A percentile compares a stretch with the other conserved stretches of the same genome.
Evolutionary conservation across 1,284 basidiomycete species (phyloP).

Genomic region (Malassezia slooffiae): DNA sequence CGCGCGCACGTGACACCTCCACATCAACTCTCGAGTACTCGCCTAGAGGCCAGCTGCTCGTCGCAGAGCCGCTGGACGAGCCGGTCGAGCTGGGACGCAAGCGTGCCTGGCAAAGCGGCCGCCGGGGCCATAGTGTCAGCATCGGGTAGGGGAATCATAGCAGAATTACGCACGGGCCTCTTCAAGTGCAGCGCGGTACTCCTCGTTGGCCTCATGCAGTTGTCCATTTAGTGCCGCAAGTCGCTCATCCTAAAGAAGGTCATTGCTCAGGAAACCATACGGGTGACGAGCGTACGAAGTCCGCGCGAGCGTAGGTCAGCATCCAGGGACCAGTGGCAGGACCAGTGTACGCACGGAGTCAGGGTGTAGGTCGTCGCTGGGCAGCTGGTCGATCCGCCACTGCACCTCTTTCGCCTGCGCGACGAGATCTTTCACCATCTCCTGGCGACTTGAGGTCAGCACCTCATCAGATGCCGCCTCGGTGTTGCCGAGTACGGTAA

Average conservation of each 20-base stretch:
- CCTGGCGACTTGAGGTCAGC: conserved; percentile 15
- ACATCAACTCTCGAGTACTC: neutral
- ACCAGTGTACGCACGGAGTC: no score
- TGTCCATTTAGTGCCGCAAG: conserved; percentile 8
- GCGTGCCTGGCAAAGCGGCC: conserved; percentile 2
- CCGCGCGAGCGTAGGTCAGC: no score
- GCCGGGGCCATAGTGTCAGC: neutral
- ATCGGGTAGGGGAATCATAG: neutral
- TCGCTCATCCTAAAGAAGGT: neutral
- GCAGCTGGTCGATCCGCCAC: conserved; percentile 19
- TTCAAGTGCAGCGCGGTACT: conserved; percentile 15
- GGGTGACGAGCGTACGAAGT: neutral
- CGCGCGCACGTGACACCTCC: conserved; percentile 11
- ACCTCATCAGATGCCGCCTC: conserved; percentile 21
- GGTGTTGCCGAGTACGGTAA: conserved; percentile 25
- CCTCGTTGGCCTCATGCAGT: conserved; percentile 14
- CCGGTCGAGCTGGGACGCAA: conserved; percentile 1
- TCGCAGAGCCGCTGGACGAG: conserved; percentile 5
- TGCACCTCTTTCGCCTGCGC: conserved; percentile 21
- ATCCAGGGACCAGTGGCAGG: conserved; percentile 4
- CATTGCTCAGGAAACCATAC: neutral
- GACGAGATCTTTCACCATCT: conserved; percentile 25
- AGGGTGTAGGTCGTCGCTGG: conserved; percentile 1
- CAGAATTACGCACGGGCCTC: conserved; percentile 12
- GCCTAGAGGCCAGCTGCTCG: conserved; percentile 6